Conservation (phyloP, 2,329 filamentous ascomycete genomes). For the Talaromyces sp. region DNA sequence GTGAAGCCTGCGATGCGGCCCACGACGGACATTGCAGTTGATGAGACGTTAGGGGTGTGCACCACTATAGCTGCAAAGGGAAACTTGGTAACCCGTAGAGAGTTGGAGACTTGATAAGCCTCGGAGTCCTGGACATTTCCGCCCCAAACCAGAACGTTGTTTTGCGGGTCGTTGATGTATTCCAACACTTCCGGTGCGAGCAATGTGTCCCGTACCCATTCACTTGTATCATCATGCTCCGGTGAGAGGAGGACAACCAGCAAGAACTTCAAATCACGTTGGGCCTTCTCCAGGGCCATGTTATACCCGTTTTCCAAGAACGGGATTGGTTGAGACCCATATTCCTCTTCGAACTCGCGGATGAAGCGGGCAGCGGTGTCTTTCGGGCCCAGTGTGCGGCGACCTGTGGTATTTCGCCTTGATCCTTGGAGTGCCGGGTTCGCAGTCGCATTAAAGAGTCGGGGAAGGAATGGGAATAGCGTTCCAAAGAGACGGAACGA, state of each 20-base stretch:
- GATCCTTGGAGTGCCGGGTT: constrained; percentile 54
- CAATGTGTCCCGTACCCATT: constrained; percentile 81
- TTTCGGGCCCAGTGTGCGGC: constrained; percentile 76
- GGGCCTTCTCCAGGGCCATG: constrained; percentile 85
- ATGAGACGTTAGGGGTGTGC: constrained; percentile 80
- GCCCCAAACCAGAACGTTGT: constrained; percentile 87
- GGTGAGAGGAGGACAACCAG: constrained; percentile 86
- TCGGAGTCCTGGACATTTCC: constrained; percentile 92
- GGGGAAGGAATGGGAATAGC: constrained; percentile 78
- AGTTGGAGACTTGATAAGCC: constrained; percentile 87
- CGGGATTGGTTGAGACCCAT: constrained; percentile 67
- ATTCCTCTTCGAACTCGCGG: constrained; percentile 93
- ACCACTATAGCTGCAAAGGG: constrained; percentile 86
- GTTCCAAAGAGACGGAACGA: constrained; percentile 73
- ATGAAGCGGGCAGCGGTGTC: constrained; percentile 89
- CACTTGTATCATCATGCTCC: constrained; percentile 88
- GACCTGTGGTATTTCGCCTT: constrained; percentile 64
- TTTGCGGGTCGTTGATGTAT: constrained; percentile 73
- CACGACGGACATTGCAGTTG: constrained; percentile 87
- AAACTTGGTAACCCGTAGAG: constrained; percentile 87
- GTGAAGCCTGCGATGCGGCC: constrained; percentile 75
- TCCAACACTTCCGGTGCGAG: constrained; percentile 72
- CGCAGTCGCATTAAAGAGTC: constrained; percentile 50
- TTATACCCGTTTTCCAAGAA: constrained; percentile 91
- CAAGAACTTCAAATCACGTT: constrained; percentile 87